phyloP scores from a whole-genome alignment of 2,329 filamentous ascomycete species.

The Pestalotiopsis sp. region DNA sequence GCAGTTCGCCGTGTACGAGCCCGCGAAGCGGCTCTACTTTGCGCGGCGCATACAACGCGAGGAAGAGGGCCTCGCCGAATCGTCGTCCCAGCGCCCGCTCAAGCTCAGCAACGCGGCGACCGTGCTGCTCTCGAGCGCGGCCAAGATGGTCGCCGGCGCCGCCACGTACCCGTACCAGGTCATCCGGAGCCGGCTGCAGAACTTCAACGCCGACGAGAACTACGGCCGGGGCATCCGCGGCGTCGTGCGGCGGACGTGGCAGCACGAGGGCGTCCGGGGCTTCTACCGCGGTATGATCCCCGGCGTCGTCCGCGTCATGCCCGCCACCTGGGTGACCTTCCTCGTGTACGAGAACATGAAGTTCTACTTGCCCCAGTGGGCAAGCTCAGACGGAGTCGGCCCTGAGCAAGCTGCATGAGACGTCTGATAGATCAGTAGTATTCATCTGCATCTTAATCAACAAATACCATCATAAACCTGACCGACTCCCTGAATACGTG shows the following conservation, averaged over 20 bases:
- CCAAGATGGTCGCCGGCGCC: conserved; percentile 88
- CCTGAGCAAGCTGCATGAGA: not conserved
- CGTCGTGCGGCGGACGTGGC: conserved; percentile 75
- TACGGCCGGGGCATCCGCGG: conserved; percentile 74
- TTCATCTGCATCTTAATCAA: not conserved
- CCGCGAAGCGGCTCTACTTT: conserved; percentile 60
- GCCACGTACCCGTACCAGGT: conserved; percentile 96
- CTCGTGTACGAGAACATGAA: conserved; percentile 95
- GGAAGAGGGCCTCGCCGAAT: conserved; percentile 23
- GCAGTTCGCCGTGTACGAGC: conserved; percentile 95
- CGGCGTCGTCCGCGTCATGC: conserved; percentile 87
- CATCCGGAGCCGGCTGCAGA: conserved; percentile 84
- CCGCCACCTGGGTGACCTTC: conserved; percentile 95
- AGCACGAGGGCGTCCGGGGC: conserved; percentile 75
- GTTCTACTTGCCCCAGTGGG: conserved; percentile 62
- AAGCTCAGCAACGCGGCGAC: conserved; percentile 74
- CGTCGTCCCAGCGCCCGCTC: conserved; percentile 21
- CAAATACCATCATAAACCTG: not conserved
- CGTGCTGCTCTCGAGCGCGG: conserved; percentile 75
- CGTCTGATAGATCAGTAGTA: not conserved
- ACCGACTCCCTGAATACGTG: not conserved
- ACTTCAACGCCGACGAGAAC: conserved; percentile 75
- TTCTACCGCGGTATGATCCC: conserved; percentile 93
- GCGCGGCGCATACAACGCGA: conserved; percentile 36
- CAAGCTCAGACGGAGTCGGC: conserved; percentile 14